Evolutionary conservation across 2,329 filamentous ascomycete genomes (phyloP), one percentile per base, ranked within the genome.

Genomic region (Talaromyces marneffei): DNA sequence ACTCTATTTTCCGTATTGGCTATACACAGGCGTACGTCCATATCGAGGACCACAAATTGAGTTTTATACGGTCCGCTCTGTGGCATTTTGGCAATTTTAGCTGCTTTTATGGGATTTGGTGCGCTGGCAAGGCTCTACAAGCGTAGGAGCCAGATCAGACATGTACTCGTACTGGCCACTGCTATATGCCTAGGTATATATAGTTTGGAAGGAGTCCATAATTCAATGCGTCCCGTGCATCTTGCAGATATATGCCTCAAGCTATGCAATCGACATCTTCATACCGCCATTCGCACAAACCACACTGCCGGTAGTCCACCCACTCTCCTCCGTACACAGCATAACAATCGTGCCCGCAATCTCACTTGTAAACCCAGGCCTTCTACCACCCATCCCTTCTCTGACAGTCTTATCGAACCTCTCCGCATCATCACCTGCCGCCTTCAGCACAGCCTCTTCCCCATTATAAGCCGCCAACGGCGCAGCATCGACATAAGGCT

Each of bases 221-320:
- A 16, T 29, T 3, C n/a, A 20, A 48, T n/a, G 25, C 23, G 16
- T 14, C 2, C 10, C 16, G 29, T n/a, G 12, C 33, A 39, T 39
- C 10, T n/a, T n/a, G 16, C 10, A 4, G 7, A 18, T 16, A 18
- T n/a, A 31, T n/a, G 8, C 14, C 35, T n/a, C n/a, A n/a, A n/a
- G n/a, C n/a, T 62, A 62, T 18, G 60, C 60, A 50, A 62, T 62
- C 48, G 60, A 59, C 60, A 62, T 62, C 27, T 62, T 62, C 60
- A 90, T 86, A 7, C 90, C 90, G 1, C 90, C 90, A 71, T 93
- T 93, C 6, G 89, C 89, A 75, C 87, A 90, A 3, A 94, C 83
- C 25, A 92, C 87, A 73, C 87, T 88, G 1, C 90, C 90, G 0
- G 90, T 94, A 69, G 85, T 87, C 89, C 89, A 93, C 7, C 79